phyloP scores from a whole-genome alignment of 2,329 filamentous ascomycete genomes.

The Fusarium scirpi region DNA sequence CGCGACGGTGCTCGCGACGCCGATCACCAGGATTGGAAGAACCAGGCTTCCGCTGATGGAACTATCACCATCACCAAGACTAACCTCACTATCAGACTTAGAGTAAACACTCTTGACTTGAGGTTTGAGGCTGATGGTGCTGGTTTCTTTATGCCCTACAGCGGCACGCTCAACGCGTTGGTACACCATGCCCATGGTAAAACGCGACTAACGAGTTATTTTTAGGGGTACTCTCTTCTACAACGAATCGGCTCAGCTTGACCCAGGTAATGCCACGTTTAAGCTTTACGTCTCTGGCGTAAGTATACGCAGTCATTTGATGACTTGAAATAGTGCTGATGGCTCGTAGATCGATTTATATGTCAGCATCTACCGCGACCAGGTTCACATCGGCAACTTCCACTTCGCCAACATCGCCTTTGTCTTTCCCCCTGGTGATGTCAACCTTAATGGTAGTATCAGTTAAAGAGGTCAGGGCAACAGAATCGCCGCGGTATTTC shows the following conservation, averaged over 20 bases:
- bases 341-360: not conserved
- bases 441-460: not conserved
- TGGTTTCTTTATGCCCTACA: not conserved
- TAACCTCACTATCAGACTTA: not conserved
- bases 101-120: not conserved
- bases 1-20: too few relatives aligned
- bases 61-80: not conserved
- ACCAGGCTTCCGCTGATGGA: not conserved
- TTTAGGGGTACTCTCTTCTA: not conserved
- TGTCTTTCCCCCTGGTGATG: not conserved
- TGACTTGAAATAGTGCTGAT: fast-evolving
- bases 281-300: not conserved
- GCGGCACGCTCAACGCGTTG: not conserved
- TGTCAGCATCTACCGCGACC: not conserved
- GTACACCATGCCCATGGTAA: not conserved
- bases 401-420: not conserved
- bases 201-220: not conserved
- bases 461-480: not conserved
- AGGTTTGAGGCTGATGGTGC: not conserved
- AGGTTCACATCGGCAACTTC: slow-evolving; percentile 1
- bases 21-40: slow-evolving; percentile 5
- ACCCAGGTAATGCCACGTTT: not conserved
- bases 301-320: not conserved
- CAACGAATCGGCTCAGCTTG: not conserved
- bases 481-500: too few relatives aligned